phyloP scores from a whole-genome alignment of 1,139 yeast genomes.

The Saccharomyces hybrid region DNA sequence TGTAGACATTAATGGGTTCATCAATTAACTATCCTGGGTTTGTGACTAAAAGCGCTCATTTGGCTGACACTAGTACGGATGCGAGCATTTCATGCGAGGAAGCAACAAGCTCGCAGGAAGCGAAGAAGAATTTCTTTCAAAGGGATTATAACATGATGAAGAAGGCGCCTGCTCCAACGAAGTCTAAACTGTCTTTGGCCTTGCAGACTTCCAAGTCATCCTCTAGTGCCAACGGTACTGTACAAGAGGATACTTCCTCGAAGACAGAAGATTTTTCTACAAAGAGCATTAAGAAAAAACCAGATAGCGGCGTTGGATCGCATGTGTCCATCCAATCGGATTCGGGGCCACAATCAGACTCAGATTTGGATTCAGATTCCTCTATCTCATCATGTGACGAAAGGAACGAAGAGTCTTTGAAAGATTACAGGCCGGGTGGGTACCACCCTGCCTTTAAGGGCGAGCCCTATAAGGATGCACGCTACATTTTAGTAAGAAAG shows the following conservation, averaged over 20 bases:
- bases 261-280: background rate
- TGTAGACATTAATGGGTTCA: slow-evolving; percentile 15
- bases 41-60: slow-evolving; percentile 8
- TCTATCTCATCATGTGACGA: slow-evolving; percentile 30
- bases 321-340: background rate
- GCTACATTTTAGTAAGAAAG: slow-evolving; percentile 58
- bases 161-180: slow-evolving; percentile 10
- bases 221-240: background rate
- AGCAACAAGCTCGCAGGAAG: background rate
- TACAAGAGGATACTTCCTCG: background rate
- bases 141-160: background rate
- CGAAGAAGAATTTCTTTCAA: background rate
- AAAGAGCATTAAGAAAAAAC: background rate
- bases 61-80: slow-evolving; percentile 1
- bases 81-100: background rate
- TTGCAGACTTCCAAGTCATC: slow-evolving; percentile 10
- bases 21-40: slow-evolving; percentile 21
- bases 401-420: slow-evolving; percentile 56
- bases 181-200: slow-evolving; percentile 25
- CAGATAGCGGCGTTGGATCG: background rate
- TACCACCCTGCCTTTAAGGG: slow-evolving; percentile 74
- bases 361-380: background rate
- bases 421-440: slow-evolving; percentile 69
- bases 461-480: slow-evolving; percentile 52
- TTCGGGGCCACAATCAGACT: background rate